Conservation (phyloP, 1,284 basidiomycete species). For the Sporisorium exsertum region DNA sequence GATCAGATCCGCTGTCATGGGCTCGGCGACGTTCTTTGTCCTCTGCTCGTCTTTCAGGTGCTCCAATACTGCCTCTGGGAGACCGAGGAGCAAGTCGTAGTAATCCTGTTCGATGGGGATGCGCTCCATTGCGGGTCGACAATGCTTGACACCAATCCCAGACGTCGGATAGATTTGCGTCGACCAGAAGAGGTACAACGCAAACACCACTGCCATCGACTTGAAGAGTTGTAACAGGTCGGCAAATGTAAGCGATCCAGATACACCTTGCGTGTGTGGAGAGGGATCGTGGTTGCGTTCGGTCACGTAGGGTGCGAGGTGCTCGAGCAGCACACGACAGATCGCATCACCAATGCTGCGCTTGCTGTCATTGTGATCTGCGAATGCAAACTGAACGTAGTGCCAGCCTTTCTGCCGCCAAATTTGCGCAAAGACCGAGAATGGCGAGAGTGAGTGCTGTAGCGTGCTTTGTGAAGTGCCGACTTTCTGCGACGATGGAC, state of each 20-base stretch:
- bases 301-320: constrained; percentile 10
- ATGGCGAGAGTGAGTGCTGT: constrained; percentile 20
- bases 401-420: constrained; percentile 42
- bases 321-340: constrained; percentile 36
- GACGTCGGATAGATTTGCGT: constrained; percentile 35
- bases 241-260: constrained; percentile 2
- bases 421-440: constrained; percentile 25
- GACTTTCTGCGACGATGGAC: not conserved
- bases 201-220: constrained; percentile 25
- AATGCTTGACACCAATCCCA: constrained; percentile 43
- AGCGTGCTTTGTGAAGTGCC: not conserved
- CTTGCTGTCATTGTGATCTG: constrained; percentile 44
- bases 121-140: constrained; percentile 32
- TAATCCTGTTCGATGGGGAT: constrained; percentile 41
- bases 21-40: constrained; percentile 7
- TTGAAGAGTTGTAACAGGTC: constrained; percentile 29
- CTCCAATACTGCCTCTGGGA: constrained; percentile 17
- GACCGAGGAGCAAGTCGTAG: constrained; percentile 32
- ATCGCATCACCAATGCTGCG: constrained; percentile 23
- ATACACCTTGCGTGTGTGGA: not conserved
- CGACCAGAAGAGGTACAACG: constrained; percentile 40
- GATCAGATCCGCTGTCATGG: constrained; percentile 24
- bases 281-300: not conserved
- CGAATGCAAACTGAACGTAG: constrained; percentile 40
- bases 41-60: constrained; percentile 22